phyloP scores from a whole-genome alignment of 176 grass and related monocot genomes.

The Bromus sterilis region DNA sequence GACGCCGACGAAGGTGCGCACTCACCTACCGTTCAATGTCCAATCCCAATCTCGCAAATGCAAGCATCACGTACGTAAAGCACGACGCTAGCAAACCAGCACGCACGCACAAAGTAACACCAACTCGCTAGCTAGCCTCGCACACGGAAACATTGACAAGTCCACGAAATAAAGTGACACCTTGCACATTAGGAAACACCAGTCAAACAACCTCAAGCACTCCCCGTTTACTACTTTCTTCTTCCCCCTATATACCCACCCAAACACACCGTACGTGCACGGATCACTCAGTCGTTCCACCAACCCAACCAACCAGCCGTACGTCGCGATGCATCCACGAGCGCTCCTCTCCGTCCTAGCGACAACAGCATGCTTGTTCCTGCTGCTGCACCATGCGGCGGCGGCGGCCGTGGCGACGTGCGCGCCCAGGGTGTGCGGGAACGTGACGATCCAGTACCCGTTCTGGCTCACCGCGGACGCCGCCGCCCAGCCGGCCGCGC shows the following conservation, averaged over 20 bases:
- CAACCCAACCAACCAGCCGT: too few relatives aligned
- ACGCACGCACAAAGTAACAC: background rate
- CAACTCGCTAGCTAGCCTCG: too few relatives aligned
- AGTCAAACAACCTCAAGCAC: background rate
- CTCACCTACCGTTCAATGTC: background rate
- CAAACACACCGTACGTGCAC: background rate
- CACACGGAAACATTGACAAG: background rate
- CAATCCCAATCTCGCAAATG: background rate
- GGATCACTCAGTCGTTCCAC: too few relatives aligned
- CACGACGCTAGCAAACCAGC: background rate
- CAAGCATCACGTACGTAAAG: background rate
- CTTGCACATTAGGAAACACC: background rate
- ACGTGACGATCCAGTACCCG: conserved; percentile 38
- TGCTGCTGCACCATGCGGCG: background rate
- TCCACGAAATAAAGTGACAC: background rate
- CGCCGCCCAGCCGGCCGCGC: background rate
- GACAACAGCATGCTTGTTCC: background rate
- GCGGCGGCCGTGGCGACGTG: background rate
- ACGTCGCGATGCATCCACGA: background rate
- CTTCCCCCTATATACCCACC: background rate
- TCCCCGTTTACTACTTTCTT: background rate
- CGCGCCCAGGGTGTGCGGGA: conserved; percentile 22
- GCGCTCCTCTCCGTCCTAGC: background rate
- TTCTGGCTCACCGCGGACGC: conserved; percentile 40
- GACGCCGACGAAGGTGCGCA: background rate